A percentile compares a stretch with the other conserved stretches of the same genome.
Evolutionary conservation across 2,329 filamentous ascomycete species (phyloP).

Genomic region (Neopestalotiopsis clavispora): DNA sequence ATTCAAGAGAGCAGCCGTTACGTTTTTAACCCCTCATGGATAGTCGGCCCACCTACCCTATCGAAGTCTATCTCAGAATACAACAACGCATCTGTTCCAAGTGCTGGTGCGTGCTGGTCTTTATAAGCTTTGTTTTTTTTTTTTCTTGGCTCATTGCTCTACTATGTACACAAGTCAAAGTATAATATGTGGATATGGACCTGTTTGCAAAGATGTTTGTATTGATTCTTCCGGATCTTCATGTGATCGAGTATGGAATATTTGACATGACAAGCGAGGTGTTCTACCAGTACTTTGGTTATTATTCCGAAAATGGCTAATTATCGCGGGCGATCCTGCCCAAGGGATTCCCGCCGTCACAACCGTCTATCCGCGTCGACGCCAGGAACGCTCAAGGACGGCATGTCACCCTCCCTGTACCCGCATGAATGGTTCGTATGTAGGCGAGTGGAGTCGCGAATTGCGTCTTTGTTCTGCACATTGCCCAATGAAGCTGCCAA

Average conservation of each 20-base stretch:
- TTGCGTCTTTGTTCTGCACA: background rate
- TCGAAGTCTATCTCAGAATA: background rate
- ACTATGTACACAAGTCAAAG: no score
- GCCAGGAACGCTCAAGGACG: background rate
- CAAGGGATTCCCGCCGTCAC: background rate
- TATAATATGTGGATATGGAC: no score
- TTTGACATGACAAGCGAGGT: background rate
- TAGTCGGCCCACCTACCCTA: background rate
- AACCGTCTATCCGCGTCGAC: background rate
- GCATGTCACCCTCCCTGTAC: conserved; percentile 10
- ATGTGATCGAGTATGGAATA: no score
- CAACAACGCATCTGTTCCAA: background rate
- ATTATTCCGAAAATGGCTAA: background rate
- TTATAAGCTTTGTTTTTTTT: no score
- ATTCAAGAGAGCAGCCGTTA: background rate
- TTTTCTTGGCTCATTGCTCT: no score
- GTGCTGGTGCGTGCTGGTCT: no score
- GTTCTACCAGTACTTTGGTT: no score
- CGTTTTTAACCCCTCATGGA: background rate
- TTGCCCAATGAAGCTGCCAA: background rate
- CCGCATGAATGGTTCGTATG: conserved; percentile 9
- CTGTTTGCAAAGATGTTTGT: no score
- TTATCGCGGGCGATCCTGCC: background rate
- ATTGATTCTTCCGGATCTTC: no score
- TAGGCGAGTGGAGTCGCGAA: background rate